phyloP scores from a whole-genome alignment of 2,329 filamentous ascomycete species.

The Trichoderma hamatum region DNA sequence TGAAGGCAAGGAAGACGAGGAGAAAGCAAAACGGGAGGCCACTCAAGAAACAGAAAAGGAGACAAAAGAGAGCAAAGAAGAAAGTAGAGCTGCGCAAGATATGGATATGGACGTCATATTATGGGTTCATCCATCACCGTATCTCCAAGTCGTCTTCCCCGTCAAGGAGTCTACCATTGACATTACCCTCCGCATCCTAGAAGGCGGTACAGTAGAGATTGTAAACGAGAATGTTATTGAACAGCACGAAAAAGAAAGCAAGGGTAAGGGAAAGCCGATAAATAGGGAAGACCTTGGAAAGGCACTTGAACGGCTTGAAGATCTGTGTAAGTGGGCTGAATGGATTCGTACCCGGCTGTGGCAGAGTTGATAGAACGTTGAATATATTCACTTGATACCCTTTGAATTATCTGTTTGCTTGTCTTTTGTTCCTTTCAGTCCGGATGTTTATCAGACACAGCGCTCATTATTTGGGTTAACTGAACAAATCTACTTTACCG shows the following conservation, averaged over 20 bases:
- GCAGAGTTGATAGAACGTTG: slow-evolving; percentile 24
- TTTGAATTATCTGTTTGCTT: neutral
- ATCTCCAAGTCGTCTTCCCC: slow-evolving; percentile 58
- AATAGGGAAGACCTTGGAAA: slow-evolving; percentile 49
- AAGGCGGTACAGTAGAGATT: slow-evolving; percentile 62
- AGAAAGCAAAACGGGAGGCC: neutral
- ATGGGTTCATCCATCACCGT: slow-evolving; percentile 53
- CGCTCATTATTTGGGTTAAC: neutral
- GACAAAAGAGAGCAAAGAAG: neutral
- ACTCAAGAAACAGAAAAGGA: neutral
- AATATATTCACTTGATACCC: slow-evolving; percentile 25
- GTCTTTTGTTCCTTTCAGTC: neutral
- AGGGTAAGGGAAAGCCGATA: slow-evolving; percentile 42
- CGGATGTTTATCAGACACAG: neutral
- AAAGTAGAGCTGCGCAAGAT: slow-evolving; percentile 19
- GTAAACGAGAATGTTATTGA: slow-evolving; percentile 57
- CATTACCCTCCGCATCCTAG: slow-evolving; percentile 60
- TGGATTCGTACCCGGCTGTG: slow-evolving; percentile 51
- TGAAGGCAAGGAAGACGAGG: neutral
- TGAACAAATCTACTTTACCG: neutral
- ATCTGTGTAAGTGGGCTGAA: slow-evolving; percentile 57
- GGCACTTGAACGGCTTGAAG: slow-evolving; percentile 54
- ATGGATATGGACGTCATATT: slow-evolving; percentile 57
- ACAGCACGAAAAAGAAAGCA: slow-evolving; percentile 24
- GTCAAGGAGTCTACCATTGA: slow-evolving; percentile 53